phyloP scores from a whole-genome alignment of 2,329 filamentous ascomycete genomes.

The Paraphaeosphaeria sporulosa region DNA sequence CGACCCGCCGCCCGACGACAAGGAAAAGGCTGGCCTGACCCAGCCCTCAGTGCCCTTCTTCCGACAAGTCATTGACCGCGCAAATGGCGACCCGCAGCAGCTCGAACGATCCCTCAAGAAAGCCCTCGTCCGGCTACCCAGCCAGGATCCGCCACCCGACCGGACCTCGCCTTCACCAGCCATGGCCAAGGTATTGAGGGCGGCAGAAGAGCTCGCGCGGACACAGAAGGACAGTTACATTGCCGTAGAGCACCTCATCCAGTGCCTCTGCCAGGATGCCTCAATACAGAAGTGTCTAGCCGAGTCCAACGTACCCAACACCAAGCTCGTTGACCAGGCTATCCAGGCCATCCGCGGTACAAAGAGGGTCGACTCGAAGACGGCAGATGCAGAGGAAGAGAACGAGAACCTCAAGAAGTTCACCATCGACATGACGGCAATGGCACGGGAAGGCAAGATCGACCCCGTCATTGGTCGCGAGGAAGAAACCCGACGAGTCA shows the following conservation, averaged over 20 bases:
- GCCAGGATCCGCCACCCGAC: conserved; percentile 94
- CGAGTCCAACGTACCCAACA: conserved; percentile 89
- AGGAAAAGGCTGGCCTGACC: conserved; percentile 68
- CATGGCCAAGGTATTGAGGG: conserved; percentile 82
- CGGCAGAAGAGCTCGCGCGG: conserved; percentile 89
- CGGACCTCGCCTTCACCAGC: conserved; percentile 81
- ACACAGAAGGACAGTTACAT: conserved; percentile 97
- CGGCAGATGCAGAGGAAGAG: conserved; percentile 89
- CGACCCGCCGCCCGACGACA: conserved; percentile 77
- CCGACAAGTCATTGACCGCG: conserved; percentile 91
- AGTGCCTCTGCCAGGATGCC: conserved; percentile 79
- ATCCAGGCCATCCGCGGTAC: conserved; percentile 91
- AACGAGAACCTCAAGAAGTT: conserved; percentile 98
- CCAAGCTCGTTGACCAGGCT: conserved; percentile 89
- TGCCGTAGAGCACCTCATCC: conserved; percentile 93
- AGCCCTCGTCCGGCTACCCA: conserved; percentile 85
- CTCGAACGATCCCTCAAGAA: conserved; percentile 93
- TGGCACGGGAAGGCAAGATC: conserved; percentile 97
- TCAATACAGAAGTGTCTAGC: conserved; percentile 76
- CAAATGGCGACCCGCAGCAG: conserved; percentile 88
- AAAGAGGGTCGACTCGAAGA: conserved; percentile 93
- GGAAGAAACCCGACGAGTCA: conserved; percentile 90
- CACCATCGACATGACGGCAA: conserved; percentile 96
- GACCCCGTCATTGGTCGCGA: conserved; percentile 97
- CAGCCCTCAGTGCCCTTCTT: conserved; percentile 73